Evolutionary conservation across 1,139 yeast genomes (phyloP), one percentile per base, ranked within the genome.

Genomic region (Kodamaea ohmeri): DNA sequence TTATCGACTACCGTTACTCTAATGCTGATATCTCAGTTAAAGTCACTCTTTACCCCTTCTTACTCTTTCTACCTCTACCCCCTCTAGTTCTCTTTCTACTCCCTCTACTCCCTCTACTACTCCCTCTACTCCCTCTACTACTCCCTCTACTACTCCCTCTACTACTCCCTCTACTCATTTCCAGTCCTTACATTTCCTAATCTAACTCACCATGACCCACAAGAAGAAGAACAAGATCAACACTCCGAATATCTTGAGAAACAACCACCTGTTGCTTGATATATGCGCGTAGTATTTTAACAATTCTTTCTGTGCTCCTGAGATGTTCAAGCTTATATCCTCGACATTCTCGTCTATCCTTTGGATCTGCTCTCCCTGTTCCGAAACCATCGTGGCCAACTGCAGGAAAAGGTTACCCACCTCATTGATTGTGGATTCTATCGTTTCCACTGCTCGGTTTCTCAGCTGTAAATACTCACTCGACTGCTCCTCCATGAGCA

Each of bases 361-460:
- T 60, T 92, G 98, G 41, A 92, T 92, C 19, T 84, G 86, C 53
- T 92, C 98, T 31, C 97, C 94, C 63, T 92, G 99, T 60, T 94
- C 98, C 45, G 88, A 90, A 9, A 92, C 97, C 97, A 92, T 90
- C 2, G 95, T 85, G 3, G 97, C 96, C 52, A 92, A 72, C 61
- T 92, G 98, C 51, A 87, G 94, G 65, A 94, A 92, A 47, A 92
- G 73, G 40, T 87, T 86, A 21, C 99, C 99, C 32, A 92, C 95
- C 61, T 92, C 98, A 55, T 90, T 94, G 44, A 92, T 92, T 1
- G 98, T 92, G 17, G 90, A 77, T 57, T 92, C 99, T 37, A 92
- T 92, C 2, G 96, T 88, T 58, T 92, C 97, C 35, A 92, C 97
- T 0, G 98, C 98, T 32, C 82, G 65, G 51, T 81, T 83, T 53